These are phyloP conservation scores for Penicillium sp. DNA, from an alignment of 2,329 filamentous ascomycete genomes.

Conservation along the genomic window DNA sequence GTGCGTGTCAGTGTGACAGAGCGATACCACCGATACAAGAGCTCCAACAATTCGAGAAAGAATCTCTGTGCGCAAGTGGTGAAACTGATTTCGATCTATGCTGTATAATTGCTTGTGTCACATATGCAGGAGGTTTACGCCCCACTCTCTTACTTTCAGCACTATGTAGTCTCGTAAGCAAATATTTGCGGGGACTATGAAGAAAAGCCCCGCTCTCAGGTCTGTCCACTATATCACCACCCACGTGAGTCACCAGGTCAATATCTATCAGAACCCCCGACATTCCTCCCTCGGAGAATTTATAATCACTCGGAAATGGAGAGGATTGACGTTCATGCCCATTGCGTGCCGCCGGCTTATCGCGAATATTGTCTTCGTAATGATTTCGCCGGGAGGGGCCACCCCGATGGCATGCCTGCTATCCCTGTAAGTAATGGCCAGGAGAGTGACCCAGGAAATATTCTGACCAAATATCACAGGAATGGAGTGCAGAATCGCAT, in stretches of 20 bases:
- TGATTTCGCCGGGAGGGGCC: constrained; percentile 25
- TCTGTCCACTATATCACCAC: too few species aligned
- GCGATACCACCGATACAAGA: too few species aligned
- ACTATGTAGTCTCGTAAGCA: background rate
- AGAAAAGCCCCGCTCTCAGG: background rate
- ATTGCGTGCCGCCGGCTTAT: constrained; percentile 23
- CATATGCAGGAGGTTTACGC: background rate
- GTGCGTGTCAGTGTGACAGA: too few species aligned
- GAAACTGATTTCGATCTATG: too few species aligned
- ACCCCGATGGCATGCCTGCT: constrained; percentile 27
- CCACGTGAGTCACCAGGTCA: too few species aligned
- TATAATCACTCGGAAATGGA: constrained; percentile 10
- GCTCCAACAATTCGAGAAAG: too few species aligned
- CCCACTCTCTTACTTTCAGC: background rate
- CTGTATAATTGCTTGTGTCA: background rate
- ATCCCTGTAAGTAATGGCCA: constrained; percentile 26
- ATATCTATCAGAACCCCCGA: too few species aligned
- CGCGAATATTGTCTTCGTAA: constrained; percentile 25
- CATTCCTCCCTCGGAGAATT: background rate
- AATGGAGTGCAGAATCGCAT: constrained; percentile 53
- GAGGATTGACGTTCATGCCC: constrained; percentile 23
- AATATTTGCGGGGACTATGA: background rate
- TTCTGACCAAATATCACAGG: constrained; percentile 17
- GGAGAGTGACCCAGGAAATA: too few species aligned
- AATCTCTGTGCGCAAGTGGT: too few species aligned